These are phyloP conservation scores for Kalanchoe fedtschenkoi DNA, from an alignment of 164 flowering plant species.

Conservation along the genomic window DNA sequence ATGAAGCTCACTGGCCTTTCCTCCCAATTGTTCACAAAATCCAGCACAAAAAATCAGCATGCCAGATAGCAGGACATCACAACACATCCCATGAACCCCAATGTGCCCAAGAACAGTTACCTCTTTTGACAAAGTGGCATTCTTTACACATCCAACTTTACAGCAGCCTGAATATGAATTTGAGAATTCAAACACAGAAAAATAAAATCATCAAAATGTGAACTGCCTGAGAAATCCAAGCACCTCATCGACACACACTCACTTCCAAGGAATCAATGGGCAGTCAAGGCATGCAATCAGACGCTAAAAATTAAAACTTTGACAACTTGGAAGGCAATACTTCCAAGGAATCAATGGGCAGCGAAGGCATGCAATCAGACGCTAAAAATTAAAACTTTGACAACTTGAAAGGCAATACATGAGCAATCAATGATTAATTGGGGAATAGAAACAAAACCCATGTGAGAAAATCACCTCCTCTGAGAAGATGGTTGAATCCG, in stretches of 20 bases:
- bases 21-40: conserved; percentile 21
- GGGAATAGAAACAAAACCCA: not conserved
- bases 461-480: not conserved
- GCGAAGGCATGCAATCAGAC: too few species aligned
- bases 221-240: too few species aligned
- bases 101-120: not conserved
- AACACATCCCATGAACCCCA: not conserved
- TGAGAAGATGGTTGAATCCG: not conserved
- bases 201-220: not conserved
- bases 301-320: too few species aligned
- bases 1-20: conserved; percentile 17
- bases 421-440: too few species aligned
- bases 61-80: not conserved
- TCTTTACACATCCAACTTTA: not conserved
- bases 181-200: not conserved
- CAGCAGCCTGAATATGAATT: not conserved
- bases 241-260: too few species aligned
- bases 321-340: too few species aligned
- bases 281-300: too few species aligned
- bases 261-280: too few species aligned
- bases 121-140: conserved; percentile 1
- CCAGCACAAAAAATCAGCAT: not conserved
- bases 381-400: too few species aligned
- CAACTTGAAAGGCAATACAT: too few species aligned
- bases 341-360: too few species aligned